Conservation (phyloP, 2,329 filamentous ascomycete genomes). For the Ophiostoma ips region DNA sequence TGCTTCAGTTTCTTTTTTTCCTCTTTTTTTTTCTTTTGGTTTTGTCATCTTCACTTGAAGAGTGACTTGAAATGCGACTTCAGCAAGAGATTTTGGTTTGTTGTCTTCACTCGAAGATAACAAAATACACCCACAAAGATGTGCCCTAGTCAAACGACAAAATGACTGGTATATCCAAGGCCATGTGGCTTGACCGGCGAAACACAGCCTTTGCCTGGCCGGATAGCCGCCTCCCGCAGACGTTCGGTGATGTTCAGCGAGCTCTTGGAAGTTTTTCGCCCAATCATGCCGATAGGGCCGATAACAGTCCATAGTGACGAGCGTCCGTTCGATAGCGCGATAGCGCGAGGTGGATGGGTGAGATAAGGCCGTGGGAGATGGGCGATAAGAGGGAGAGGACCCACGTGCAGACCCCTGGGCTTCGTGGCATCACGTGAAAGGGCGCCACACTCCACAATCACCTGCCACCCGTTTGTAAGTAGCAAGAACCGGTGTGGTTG, state of each 20-base stretch:
- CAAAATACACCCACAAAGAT: too few relatives aligned
- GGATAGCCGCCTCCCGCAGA: background rate
- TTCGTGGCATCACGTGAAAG: conserved; percentile 4
- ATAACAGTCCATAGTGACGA: too few relatives aligned
- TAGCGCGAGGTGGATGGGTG: background rate
- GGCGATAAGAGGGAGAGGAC: background rate
- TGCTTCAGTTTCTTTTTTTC: too few relatives aligned
- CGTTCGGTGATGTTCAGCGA: background rate
- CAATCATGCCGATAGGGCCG: background rate
- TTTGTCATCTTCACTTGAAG: background rate
- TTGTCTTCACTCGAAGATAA: background rate
- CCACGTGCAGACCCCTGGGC: background rate
- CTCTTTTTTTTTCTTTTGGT: background rate
- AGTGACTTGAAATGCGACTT: background rate
- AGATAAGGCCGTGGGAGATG: background rate
- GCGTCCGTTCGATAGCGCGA: too few relatives aligned
- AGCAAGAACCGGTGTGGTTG: background rate
- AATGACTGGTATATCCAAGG: too few relatives aligned
- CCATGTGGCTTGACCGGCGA: background rate
- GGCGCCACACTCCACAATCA: background rate
- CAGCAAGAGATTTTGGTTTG: background rate
- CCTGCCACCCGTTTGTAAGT: conserved; percentile 1
- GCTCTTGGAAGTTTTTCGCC: background rate
- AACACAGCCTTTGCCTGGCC: background rate
- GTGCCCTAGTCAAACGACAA: background rate